Percentiles rank a stretch among this genome's conserved stretches.
phyloP scores from a whole-genome alignment of 1,284 basidiomycete genomes.

The Xerocomus nothofagi region DNA sequence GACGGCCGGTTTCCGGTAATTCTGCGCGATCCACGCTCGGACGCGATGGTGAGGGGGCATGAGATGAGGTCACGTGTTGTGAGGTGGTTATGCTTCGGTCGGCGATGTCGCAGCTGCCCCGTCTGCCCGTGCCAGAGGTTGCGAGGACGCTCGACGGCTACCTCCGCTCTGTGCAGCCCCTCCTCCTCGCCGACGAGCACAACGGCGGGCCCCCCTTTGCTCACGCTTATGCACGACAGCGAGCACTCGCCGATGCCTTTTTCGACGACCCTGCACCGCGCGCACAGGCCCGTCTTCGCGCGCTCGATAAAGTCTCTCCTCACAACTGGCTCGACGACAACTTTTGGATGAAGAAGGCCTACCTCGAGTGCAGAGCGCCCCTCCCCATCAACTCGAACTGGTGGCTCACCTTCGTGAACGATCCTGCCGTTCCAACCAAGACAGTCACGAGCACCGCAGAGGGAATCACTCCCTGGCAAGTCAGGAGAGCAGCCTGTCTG shows the following conservation, averaged over 20 bases:
- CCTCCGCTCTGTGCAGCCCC: conserved; percentile 76
- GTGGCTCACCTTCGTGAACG: conserved; percentile 89
- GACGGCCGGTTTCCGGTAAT: conserved; percentile 54
- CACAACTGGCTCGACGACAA: conserved; percentile 97
- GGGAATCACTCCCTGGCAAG: conserved; percentile 79
- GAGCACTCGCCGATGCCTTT: conserved; percentile 22
- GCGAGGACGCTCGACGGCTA: conserved; percentile 79
- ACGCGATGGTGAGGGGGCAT: conserved; percentile 30
- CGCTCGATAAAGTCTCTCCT: conserved; percentile 82
- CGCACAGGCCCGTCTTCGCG: conserved; percentile 73
- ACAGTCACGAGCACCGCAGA: conserved; percentile 41
- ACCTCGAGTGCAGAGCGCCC: conserved; percentile 88
- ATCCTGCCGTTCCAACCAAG: conserved; percentile 49
- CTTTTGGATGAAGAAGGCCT: conserved; percentile 89
- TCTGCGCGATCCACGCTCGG: conserved; percentile 44
- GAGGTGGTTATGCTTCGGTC: conserved; percentile 19
- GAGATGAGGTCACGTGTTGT: conserved; percentile 10
- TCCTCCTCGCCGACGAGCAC: conserved; percentile 75
- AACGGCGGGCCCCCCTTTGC: conserved; percentile 55
- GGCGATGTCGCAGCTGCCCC: conserved; percentile 38
- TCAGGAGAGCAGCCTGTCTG: conserved; percentile 85
- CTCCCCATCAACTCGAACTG: conserved; percentile 94
- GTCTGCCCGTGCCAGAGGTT: conserved; percentile 86
- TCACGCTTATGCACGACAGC: conserved; percentile 31
- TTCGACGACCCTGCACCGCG: conserved; percentile 23